Percentiles rank a stretch among this genome's conserved stretches.
phyloP scores from a whole-genome alignment of 768 basidiomycete species.

The Lactarius sanguifluus region DNA sequence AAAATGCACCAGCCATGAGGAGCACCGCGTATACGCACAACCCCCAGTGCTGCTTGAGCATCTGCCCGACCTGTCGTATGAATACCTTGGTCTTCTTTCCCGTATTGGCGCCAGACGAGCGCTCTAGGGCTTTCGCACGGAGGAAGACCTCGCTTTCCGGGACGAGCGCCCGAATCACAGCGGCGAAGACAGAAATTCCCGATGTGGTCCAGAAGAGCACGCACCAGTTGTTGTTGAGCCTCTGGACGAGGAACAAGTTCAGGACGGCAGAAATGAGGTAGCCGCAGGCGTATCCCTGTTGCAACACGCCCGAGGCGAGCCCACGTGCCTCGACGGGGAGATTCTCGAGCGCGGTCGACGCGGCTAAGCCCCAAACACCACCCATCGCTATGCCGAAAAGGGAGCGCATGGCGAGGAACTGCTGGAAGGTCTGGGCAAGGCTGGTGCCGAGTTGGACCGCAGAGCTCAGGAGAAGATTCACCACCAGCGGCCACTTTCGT shows the following conservation, averaged over 20 bases:
- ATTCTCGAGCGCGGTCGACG: constrained; percentile 84
- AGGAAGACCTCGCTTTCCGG: constrained; percentile 82
- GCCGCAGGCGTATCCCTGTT: constrained; percentile 87
- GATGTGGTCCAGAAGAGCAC: constrained; percentile 79
- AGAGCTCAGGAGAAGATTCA: constrained; percentile 69
- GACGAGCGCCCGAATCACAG: constrained; percentile 57
- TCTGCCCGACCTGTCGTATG: constrained; percentile 65
- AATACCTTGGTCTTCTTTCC: constrained; percentile 66
- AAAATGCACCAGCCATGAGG: constrained; percentile 60
- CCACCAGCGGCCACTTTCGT: constrained; percentile 89
- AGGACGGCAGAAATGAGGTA: constrained; percentile 83
- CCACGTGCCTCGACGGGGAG: constrained; percentile 86
- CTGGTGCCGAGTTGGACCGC: constrained; percentile 76
- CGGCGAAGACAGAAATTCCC: constrained; percentile 69
- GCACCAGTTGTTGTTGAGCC: constrained; percentile 53
- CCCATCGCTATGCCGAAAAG: constrained; percentile 90
- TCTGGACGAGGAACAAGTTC: constrained; percentile 62
- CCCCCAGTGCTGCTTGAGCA: constrained; percentile 82
- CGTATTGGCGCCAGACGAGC: constrained; percentile 39
- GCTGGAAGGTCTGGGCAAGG: constrained; percentile 71
- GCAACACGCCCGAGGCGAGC: constrained; percentile 78
- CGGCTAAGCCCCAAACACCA: constrained; percentile 83
- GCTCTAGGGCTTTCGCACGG: constrained; percentile 57
- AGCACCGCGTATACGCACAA: constrained; percentile 81
- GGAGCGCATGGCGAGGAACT: constrained; percentile 80